Evolutionary conservation across 345 rosid genomes (phyloP).

Genomic region (Populus ilicifolia): DNA sequence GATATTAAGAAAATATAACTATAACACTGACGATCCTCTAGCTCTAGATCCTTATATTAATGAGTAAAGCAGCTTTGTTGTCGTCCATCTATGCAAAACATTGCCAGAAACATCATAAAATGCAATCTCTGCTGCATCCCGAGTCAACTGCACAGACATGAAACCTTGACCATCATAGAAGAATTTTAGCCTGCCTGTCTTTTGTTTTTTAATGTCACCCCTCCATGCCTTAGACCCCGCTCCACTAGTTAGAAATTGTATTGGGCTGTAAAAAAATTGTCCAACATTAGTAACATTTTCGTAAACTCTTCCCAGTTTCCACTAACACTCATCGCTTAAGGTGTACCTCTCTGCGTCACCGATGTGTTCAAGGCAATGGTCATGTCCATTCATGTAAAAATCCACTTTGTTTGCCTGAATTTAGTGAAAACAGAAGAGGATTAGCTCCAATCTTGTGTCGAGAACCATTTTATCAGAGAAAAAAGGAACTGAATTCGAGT

Average conservation of each 20-base stretch:
- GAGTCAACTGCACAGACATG: constrained; percentile 19
- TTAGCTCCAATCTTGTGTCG: neutral
- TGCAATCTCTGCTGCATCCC: neutral
- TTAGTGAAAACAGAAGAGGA: neutral
- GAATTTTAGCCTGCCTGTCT: neutral
- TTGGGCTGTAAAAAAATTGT: constrained; percentile 3
- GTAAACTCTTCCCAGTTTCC: neutral
- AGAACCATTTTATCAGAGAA: neutral
- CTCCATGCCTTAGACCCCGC: constrained; percentile 32
- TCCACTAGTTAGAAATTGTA: constrained; percentile 26
- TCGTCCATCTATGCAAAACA: constrained; percentile 4
- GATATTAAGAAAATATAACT: neutral
- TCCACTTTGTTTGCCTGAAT: constrained; percentile 47
- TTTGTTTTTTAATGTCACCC: constrained; percentile 5
- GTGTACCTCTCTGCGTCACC: constrained; percentile 42
- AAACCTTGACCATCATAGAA: constrained; percentile 32
- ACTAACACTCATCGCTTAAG: neutral
- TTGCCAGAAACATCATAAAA: constrained; percentile 25
- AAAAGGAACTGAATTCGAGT: too few relatives aligned
- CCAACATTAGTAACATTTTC: neutral
- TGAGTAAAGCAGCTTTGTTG: constrained; percentile 7
- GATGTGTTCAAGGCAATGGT: constrained; percentile 60
- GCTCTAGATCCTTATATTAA: neutral
- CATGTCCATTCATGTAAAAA: constrained; percentile 67
- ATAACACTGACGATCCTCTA: neutral